These are phyloP conservation scores for Carex pumila DNA, from an alignment of 176 grass and related monocot genomes.

Conservation along the genomic window DNA sequence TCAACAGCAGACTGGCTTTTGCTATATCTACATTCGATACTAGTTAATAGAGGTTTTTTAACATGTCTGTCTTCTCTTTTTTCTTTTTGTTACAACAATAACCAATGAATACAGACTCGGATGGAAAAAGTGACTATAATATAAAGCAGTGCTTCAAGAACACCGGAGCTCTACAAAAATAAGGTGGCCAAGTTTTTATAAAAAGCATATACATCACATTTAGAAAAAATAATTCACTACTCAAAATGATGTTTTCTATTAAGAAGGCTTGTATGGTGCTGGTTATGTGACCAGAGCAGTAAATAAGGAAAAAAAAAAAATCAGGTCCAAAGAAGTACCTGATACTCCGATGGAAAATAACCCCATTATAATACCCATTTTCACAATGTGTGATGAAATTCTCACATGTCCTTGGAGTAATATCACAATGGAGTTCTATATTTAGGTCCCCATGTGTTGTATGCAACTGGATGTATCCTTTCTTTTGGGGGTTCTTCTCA, in stretches of 20 bases:
- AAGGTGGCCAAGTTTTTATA: neutral
- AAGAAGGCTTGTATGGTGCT: neutral
- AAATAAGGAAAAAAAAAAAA: neutral
- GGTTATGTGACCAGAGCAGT: neutral
- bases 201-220: neutral
- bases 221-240: neutral
- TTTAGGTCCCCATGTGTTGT: slow-evolving; percentile 95
- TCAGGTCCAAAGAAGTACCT: slow-evolving; percentile 32
- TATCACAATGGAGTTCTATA: slow-evolving; percentile 93
- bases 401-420: slow-evolving; percentile 84
- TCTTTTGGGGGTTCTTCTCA: slow-evolving; percentile 96
- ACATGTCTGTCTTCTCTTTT: neutral
- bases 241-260: neutral
- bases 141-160: neutral
- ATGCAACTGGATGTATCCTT: slow-evolving; percentile 93
- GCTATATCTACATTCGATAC: neutral
- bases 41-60: neutral
- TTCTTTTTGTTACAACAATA: neutral
- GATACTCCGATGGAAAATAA: slow-evolving; percentile 90
- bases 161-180: neutral
- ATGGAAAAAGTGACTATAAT: neutral
- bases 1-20: neutral
- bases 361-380: slow-evolving; percentile 89
- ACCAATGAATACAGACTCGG: neutral
- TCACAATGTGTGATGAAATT: slow-evolving; percentile 98